Evolutionary conservation across 2,329 filamentous ascomycete genomes (phyloP), one percentile per base, ranked within the genome.

Genomic region (Metarhizium robertsii): DNA sequence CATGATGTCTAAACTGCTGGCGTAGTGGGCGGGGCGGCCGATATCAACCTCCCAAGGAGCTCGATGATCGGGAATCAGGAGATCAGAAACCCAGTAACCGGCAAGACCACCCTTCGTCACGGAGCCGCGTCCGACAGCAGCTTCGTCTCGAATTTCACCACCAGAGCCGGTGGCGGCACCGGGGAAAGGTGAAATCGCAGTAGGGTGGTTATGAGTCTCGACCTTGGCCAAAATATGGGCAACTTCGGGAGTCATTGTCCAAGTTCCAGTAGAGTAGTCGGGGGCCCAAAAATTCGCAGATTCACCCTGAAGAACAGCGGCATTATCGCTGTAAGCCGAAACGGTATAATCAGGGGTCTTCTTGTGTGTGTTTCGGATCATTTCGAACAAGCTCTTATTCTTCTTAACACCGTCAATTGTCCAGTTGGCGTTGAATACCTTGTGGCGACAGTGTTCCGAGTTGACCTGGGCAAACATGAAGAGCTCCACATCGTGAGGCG

Each of bases 381-480:
- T 97, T 40, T 85, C 85, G 67, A 99, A 99, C 7, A 99, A 79
- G 61, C 87, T 92, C 67, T 87, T 81, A 49, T 83, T 79, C 79
- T 92, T 94, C 60, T 79, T 75, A 61, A 87, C 78, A 53, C 92
- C 92, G 69, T 99, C 92, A 64, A 99, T 95, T 16, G 86, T 94
- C 90, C 94, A 99, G 57, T 85, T 86, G 32, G 94, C 92, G 71
- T 99, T 99, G 81, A 99, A 99, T 64, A 95, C 88, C 77, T 96
- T 95, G 69, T 81, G 79, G 29, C 79, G 77, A 62, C 79, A 96
- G 72, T 97, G 92, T 78, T 99, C 94, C 3, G 92, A 97, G 76
- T 97, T 97, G 69, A 99, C 92, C 73, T 99, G 94, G 16, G 92
- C 92, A 70, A 97, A 99, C 94, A 97, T 97, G 79, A 97, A 97